A percentile compares a stretch with the other conserved stretches of the same genome.
Evolutionary conservation across 768 basidiomycete genomes (phyloP).

Genomic region (Tubosaeta sp.): DNA sequence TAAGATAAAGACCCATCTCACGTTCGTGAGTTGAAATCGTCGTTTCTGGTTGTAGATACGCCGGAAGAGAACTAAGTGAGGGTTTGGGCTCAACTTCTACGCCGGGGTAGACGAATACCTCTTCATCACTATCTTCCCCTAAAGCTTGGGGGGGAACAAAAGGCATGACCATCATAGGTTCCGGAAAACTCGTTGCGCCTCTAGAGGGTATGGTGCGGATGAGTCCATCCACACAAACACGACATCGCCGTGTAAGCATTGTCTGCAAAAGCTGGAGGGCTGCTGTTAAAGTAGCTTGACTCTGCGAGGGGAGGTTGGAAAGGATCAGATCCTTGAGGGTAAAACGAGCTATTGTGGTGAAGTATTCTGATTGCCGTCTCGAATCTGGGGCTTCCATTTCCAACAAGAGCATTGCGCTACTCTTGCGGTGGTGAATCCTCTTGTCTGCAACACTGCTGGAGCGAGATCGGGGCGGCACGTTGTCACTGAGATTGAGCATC

Average conservation of each 20-base stretch:
- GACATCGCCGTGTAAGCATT: conserved; percentile 67
- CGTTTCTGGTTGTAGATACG: conserved; percentile 61
- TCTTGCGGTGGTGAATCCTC: conserved; percentile 63
- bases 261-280: conserved; percentile 80
- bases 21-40: conserved; percentile 80
- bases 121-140: conserved; percentile 49
- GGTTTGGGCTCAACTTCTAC: conserved; percentile 18
- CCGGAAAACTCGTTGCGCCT: conserved; percentile 69
- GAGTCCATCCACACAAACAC: conserved; percentile 59
- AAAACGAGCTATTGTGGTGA: conserved; percentile 83
- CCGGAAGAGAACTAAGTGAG: conserved; percentile 22
- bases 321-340: conserved; percentile 86
- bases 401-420: conserved; percentile 86
- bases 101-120: conserved; percentile 42
- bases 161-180: conserved; percentile 41
- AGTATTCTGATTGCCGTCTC: conserved; percentile 70
- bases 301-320: conserved; percentile 69
- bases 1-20: conserved; percentile 77
- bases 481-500: conserved; percentile 39
- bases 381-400: conserved; percentile 79
- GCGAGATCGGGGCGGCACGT: conserved; percentile 32
- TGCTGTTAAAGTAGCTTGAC: conserved; percentile 62
- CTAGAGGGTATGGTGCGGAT: conserved; percentile 67
- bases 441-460: conserved; percentile 31
- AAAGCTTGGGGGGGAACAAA: conserved; percentile 18